A percentile compares a stretch with the other conserved stretches of the same genome.
Evolutionary conservation across 129 eudicot species (phyloP).

Genomic region (sunflower (Helianthus annuus)): DNA sequence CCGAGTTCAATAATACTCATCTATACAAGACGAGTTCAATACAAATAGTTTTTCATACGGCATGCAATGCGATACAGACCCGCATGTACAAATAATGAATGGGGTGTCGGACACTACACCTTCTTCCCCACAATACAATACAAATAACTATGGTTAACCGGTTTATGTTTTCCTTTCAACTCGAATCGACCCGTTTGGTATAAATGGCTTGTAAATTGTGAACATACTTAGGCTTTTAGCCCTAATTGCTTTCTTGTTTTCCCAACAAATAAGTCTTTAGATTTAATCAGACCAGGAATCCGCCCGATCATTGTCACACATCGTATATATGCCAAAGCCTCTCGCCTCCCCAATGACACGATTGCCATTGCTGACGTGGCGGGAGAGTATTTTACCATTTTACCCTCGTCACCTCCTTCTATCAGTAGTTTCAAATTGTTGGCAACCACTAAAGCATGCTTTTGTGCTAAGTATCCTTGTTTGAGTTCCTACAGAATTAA

Average conservation of each 20-base stretch:
- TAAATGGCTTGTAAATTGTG: not conserved
- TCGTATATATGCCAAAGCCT: conserved; percentile 45
- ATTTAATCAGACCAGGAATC: conserved; percentile 71
- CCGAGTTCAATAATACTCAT: conserved; percentile 12
- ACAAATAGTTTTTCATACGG: not conserved
- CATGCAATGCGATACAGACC: not conserved
- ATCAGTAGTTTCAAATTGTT: conserved; percentile 54
- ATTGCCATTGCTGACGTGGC: conserved; percentile 52
- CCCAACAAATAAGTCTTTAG: conserved; percentile 78
- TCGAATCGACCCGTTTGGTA: conserved; percentile 9
- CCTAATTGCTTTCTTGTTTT: conserved; percentile 65
- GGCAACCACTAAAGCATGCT: conserved; percentile 52
- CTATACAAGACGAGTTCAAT: conserved; percentile 3
- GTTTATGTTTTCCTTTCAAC: not conserved
- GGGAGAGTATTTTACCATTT: conserved; percentile 47
- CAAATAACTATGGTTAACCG: not conserved
- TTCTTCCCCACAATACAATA: not conserved
- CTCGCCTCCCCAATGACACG: conserved; percentile 67
- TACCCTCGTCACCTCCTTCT: conserved; percentile 35
- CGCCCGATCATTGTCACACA: conserved; percentile 53
- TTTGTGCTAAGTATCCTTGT: conserved; percentile 71
- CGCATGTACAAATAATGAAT: not conserved
- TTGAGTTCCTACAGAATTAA: conserved; percentile 56
- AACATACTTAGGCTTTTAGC: conserved; percentile 32
- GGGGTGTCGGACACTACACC: not conserved